A percentile compares a stretch with the other conserved stretches of the same genome.
Conservation (phyloP, 1,284 basidiomycete genomes). For the Austroboletus niveus region DNA sequence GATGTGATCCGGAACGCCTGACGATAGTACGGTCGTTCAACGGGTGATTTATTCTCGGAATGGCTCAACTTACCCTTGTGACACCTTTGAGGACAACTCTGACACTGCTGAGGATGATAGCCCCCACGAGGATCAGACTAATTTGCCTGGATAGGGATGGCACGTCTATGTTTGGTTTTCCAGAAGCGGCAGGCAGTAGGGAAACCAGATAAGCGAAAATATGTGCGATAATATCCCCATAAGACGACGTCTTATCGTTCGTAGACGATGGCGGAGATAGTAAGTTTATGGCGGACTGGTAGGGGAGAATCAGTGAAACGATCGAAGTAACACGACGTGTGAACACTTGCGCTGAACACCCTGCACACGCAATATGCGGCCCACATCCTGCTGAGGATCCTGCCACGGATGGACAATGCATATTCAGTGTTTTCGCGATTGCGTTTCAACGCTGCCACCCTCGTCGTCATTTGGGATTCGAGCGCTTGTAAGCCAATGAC, state of each 20-base stretch:
- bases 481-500: conserved; percentile 63
- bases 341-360: conserved; percentile 55
- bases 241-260: conserved; percentile 38
- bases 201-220: conserved; percentile 52
- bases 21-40: not conserved
- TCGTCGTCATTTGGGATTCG: conserved; percentile 65
- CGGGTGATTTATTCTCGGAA: conserved; percentile 2
- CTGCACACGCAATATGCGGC: conserved; percentile 69
- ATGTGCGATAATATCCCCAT: conserved; percentile 61
- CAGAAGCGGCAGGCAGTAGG: conserved; percentile 36
- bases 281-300: conserved; percentile 60
- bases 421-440: conserved; percentile 50
- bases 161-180: conserved; percentile 33
- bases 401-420: conserved; percentile 54
- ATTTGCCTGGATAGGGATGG: conserved; percentile 60
- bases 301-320: conserved; percentile 14
- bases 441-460: conserved; percentile 50
- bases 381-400: conserved; percentile 50
- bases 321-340: conserved; percentile 8
- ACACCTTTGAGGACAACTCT: conserved; percentile 64
- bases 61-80: conserved; percentile 47
- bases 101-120: conserved; percentile 70
- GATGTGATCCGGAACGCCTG: conserved; percentile 65
- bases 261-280: conserved; percentile 42
- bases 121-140: conserved; percentile 66